A percentile compares a stretch with the other conserved stretches of the same genome.
phyloP scores from a whole-genome alignment of 495 filamentous ascomycete species.

The Neurospora sp. region DNA sequence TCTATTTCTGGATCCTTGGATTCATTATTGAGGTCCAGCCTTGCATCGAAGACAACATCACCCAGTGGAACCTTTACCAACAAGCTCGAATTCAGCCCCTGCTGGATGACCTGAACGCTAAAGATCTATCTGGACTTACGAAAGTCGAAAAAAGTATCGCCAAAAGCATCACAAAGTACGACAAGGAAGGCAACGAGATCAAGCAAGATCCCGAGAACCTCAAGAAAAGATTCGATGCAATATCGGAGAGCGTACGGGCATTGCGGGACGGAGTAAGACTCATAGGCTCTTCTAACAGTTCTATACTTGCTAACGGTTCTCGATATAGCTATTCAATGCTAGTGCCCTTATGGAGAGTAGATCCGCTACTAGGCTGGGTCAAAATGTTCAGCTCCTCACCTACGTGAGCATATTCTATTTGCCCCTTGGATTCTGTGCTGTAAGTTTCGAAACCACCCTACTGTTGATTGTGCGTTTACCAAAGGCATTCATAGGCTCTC shows the following conservation, averaged over 20 bases:
- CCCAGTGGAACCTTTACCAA: background rate
- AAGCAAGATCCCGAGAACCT: background rate
- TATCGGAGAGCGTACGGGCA: background rate
- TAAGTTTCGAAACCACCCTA: too few species aligned
- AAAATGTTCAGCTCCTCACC: conserved; percentile 28
- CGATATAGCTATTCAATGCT: conserved; percentile 9
- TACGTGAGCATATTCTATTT: conserved; percentile 30
- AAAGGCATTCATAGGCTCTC: too few species aligned
- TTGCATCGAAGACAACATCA: background rate
- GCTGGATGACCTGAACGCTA: too few species aligned
- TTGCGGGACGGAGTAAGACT: background rate
- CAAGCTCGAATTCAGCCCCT: background rate
- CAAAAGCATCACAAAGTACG: background rate
- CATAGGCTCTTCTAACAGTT: rapidly evolving
- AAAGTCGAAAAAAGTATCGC: background rate
- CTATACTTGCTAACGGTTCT: background rate
- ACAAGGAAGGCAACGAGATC: background rate
- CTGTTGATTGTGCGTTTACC: too few species aligned
- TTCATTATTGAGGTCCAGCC: background rate
- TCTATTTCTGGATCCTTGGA: conserved; percentile 9
- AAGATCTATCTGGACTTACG: too few species aligned
- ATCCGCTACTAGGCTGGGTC: conserved; percentile 21
- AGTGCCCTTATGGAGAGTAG: conserved; percentile 25
- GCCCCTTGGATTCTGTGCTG: conserved; percentile 22
- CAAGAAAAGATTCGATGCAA: background rate